phyloP scores from a whole-genome alignment of 2,329 filamentous ascomycete species.

The Trichoderma sp. region DNA sequence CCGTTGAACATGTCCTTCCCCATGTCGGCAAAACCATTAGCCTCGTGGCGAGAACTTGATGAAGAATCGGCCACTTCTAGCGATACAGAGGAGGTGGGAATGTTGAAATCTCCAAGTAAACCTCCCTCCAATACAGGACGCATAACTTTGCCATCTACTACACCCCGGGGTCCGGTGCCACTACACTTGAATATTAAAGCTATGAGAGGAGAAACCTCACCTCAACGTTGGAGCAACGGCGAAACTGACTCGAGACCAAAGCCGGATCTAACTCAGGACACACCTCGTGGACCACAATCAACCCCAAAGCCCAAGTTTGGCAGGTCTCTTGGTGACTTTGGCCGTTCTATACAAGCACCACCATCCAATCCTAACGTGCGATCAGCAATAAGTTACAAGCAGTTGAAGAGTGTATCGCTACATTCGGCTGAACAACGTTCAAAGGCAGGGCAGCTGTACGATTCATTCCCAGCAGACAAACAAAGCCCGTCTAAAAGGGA shows the following conservation, averaged over 20 bases:
- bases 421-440: background rate
- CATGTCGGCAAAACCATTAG: conserved; percentile 30
- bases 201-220: background rate
- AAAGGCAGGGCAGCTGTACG: background rate
- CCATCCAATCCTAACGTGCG: background rate
- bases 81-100: background rate
- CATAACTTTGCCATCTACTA: conserved; percentile 22
- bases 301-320: background rate
- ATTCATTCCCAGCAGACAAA: background rate
- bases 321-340: background rate
- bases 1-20: conserved; percentile 37
- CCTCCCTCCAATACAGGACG: background rate
- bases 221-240: background rate
- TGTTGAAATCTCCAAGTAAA: conserved; percentile 16
- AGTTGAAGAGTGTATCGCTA: background rate
- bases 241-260: background rate
- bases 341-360: background rate
- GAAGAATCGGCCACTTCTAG: conserved; percentile 26
- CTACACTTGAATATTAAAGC: conserved; percentile 12
- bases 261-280: background rate
- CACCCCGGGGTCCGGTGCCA: conserved; percentile 25
- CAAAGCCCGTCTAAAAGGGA: background rate
- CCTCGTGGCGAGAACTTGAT: conserved; percentile 32
- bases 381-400: background rate
- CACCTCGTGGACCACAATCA: background rate